Conservation (phyloP, 2,329 filamentous ascomycete species). For the Talaromyces verruculosus region DNA sequence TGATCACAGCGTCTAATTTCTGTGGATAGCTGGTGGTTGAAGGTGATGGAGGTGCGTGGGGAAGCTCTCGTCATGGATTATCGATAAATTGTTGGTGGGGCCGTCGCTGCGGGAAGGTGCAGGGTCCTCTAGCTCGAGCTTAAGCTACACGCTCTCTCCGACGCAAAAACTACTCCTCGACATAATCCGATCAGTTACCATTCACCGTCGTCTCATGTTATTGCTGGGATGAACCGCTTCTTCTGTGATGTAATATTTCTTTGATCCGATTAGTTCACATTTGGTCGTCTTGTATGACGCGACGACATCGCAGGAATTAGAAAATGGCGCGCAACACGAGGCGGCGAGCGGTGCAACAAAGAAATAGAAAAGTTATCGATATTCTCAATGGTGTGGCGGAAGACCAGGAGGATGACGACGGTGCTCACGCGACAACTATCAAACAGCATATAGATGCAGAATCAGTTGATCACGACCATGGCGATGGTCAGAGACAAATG, state of each 20-base stretch:
- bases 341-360: constrained; percentile 22
- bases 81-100: constrained; percentile 4
- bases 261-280: background rate
- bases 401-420: background rate
- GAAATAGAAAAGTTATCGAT: constrained; percentile 24
- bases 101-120: background rate
- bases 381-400: constrained; percentile 26
- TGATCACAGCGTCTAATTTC: background rate
- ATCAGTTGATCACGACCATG: background rate
- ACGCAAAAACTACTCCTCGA: background rate
- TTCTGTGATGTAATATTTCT: background rate
- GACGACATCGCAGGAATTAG: background rate
- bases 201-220: background rate
- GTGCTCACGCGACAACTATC: background rate
- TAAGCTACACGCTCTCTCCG: background rate
- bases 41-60: constrained; percentile 14
- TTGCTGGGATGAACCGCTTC: background rate
- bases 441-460: background rate
- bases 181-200: background rate
- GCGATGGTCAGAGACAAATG: background rate
- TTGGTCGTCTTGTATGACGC: background rate
- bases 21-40: constrained; percentile 23
- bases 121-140: background rate
- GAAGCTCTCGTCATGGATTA: background rate
- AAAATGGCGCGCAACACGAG: constrained; percentile 9